These are phyloP conservation scores for Periconia sp. DNA, from an alignment of 2,329 filamentous ascomycete species.

Conservation along the genomic window DNA sequence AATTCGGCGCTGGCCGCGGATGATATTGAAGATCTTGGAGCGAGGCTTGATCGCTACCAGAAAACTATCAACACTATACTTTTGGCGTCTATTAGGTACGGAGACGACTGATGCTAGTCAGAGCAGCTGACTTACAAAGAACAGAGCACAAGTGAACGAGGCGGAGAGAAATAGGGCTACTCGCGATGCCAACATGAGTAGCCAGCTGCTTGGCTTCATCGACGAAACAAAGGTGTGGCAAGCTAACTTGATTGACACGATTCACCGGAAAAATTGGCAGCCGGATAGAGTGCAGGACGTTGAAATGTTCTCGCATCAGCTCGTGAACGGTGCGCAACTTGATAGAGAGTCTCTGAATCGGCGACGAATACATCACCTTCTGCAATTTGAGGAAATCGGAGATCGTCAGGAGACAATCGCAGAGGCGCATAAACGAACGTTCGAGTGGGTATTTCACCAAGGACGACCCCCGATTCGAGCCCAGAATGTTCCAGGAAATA, in stretches of 20 bases:
- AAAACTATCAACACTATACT: slow-evolving; percentile 1
- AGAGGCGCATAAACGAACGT: neutral
- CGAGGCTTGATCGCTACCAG: neutral
- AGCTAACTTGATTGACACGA: neutral
- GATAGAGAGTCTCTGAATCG: neutral
- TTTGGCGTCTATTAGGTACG: neutral
- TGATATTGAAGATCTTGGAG: neutral
- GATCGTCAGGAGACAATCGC: neutral
- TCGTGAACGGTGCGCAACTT: neutral
- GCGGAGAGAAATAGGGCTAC: neutral
- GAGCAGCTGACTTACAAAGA: no score
- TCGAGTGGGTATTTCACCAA: neutral
- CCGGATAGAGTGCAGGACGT: neutral
- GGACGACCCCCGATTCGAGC: slow-evolving; percentile 5
- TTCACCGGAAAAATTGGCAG: neutral
- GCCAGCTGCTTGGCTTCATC: neutral
- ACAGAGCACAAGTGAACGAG: neutral
- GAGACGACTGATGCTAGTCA: neutral
- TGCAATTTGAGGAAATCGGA: neutral
- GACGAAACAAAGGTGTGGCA: neutral
- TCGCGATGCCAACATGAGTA: neutral
- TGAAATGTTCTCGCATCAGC: neutral
- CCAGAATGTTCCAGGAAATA: no score
- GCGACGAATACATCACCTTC: neutral
- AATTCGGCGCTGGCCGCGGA: neutral